Evolutionary conservation across 1,284 basidiomycete genomes (phyloP).

Genomic region (Agaricales sp.): DNA sequence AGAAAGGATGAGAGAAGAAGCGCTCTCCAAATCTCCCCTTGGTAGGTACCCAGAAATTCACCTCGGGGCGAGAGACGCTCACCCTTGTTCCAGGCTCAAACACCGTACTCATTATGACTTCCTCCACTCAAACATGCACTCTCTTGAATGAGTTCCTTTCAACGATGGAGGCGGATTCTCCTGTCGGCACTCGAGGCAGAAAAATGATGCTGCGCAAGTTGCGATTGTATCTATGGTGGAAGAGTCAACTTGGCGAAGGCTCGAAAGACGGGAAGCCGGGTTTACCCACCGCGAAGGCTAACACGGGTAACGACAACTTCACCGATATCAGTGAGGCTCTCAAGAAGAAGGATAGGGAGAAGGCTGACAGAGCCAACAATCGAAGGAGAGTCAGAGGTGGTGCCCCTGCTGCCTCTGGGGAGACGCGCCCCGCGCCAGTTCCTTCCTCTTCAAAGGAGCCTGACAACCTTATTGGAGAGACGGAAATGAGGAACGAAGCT

Average conservation of each 20-base stretch:
- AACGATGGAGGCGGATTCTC: slow-evolving; percentile 46
- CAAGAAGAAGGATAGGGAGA: slow-evolving; percentile 63
- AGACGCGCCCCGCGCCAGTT: slow-evolving; percentile 20
- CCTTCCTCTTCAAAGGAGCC: slow-evolving; percentile 15
- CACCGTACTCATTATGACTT: slow-evolving; percentile 83
- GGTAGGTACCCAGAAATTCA: slow-evolving; percentile 13
- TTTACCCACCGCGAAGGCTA: neutral
- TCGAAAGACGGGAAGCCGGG: slow-evolving; percentile 22
- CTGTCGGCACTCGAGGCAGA: slow-evolving; percentile 50
- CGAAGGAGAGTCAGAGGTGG: slow-evolving; percentile 60
- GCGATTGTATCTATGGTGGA: slow-evolving; percentile 75
- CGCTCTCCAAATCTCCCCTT: slow-evolving; percentile 8
- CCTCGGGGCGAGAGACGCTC: slow-evolving; percentile 13
- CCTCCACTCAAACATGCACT: slow-evolving; percentile 66
- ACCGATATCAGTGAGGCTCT: slow-evolving; percentile 67
- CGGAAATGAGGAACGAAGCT: slow-evolving; percentile 40
- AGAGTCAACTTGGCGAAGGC: slow-evolving; percentile 43
- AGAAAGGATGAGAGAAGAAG: slow-evolving; percentile 62
- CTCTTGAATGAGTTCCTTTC: slow-evolving; percentile 75
- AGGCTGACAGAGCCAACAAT: slow-evolving; percentile 39
- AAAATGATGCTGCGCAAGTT: slow-evolving; percentile 75
- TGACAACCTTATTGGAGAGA: slow-evolving; percentile 22
- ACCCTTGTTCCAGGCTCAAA: slow-evolving; percentile 44
- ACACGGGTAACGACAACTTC: slow-evolving; percentile 20
- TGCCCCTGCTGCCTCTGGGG: slow-evolving; percentile 33